Conservation (phyloP, 2,329 filamentous ascomycete species). For the Amauroascus niger region DNA sequence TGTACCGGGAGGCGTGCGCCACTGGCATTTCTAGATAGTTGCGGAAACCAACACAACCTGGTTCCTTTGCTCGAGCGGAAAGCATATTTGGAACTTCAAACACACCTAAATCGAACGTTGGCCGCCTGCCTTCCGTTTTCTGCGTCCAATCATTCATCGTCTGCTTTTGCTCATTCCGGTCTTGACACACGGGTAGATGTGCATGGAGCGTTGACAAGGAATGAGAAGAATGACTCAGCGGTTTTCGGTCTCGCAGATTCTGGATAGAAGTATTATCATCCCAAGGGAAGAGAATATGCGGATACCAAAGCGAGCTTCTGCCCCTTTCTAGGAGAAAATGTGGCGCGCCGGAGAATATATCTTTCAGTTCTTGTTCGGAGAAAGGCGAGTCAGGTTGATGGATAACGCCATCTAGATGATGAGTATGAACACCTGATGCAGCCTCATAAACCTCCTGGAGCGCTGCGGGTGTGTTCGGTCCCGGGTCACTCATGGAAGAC, state of each 20-base stretch:
- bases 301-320: constrained; percentile 32
- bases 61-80: constrained; percentile 36
- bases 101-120: constrained; percentile 37
- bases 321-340: constrained; percentile 39
- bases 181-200: constrained; percentile 35
- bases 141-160: constrained; percentile 6
- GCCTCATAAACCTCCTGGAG: constrained; percentile 15
- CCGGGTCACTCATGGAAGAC: neutral
- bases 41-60: constrained; percentile 40
- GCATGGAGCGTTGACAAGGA: constrained; percentile 37
- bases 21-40: constrained; percentile 41
- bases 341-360: constrained; percentile 36
- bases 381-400: constrained; percentile 11
- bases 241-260: constrained; percentile 33
- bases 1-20: constrained; percentile 17
- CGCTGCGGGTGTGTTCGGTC: constrained; percentile 8
- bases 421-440: constrained; percentile 2
- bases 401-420: neutral
- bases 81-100: constrained; percentile 44
- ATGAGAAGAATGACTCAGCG: constrained; percentile 35
- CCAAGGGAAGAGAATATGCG: constrained; percentile 39
- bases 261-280: constrained; percentile 34
- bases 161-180: constrained; percentile 14
- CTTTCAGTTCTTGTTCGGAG: constrained; percentile 30
- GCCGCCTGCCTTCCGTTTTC: constrained; percentile 24